These are phyloP conservation scores for Celoporthe dispersa DNA, from an alignment of 2,329 filamentous ascomycete species.

Conservation along the genomic window DNA sequence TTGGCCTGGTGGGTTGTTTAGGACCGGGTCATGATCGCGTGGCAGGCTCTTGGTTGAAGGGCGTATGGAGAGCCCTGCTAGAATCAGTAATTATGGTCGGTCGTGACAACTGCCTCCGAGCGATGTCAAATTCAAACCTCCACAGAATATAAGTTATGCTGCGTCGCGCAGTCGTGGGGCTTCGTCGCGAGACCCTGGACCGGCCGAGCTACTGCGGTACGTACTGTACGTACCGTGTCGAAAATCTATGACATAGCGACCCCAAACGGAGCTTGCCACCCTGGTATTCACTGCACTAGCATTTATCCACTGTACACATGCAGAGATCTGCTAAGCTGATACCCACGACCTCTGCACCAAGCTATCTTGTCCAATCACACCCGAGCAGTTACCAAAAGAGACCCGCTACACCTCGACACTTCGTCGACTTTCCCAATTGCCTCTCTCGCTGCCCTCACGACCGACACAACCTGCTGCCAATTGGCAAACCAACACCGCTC, in stretches of 20 bases:
- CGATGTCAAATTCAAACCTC: neutral
- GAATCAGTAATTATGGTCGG: neutral
- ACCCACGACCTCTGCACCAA: conserved; percentile 15
- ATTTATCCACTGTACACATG: neutral
- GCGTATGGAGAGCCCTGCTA: neutral
- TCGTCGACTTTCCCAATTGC: conserved; percentile 28
- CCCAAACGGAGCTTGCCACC: conserved; percentile 14
- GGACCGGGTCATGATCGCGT: neutral
- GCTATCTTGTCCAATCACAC: conserved; percentile 29
- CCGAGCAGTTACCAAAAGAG: conserved; percentile 30
- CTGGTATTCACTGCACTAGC: conserved; percentile 16
- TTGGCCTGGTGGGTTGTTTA: neutral
- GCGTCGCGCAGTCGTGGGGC: conserved; percentile 26
- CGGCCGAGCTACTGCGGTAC: neutral
- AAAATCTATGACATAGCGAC: conserved; percentile 13
- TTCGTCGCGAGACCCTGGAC: neutral
- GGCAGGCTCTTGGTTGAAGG: neutral
- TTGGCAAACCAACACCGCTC: conserved; percentile 40
- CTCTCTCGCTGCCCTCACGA: conserved; percentile 27
- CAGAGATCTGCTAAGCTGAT: conserved; percentile 12
- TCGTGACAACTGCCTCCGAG: neutral
- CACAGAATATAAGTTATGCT: neutral
- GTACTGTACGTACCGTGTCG: neutral
- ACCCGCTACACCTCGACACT: conserved; percentile 7
- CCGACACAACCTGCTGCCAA: conserved; percentile 34